phyloP scores from a whole-genome alignment of 2,329 filamentous ascomycete genomes.

The Diatrype stigma region DNA sequence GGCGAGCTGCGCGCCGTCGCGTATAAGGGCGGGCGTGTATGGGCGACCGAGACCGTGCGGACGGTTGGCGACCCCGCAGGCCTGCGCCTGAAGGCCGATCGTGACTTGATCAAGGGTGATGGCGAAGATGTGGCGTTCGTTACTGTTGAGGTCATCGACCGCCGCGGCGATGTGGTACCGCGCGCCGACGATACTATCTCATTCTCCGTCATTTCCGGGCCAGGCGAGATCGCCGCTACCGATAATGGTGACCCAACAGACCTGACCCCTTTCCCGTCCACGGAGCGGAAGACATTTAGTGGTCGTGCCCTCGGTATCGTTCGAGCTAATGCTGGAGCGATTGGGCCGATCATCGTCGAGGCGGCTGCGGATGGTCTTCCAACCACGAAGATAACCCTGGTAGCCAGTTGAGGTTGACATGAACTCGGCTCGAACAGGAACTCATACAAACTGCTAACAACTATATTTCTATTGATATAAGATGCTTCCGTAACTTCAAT shows the following conservation, averaged over 20 bases:
- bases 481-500: too few relatives aligned
- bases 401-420: not conserved
- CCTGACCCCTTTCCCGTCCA: constrained; percentile 36
- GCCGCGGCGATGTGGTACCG: constrained; percentile 37
- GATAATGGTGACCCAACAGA: constrained; percentile 48
- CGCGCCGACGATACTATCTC: constrained; percentile 36
- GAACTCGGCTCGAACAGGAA: too few relatives aligned
- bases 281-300: constrained; percentile 34
- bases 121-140: constrained; percentile 44
- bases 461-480: too few relatives aligned
- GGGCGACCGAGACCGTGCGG: constrained; percentile 38
- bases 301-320: constrained; percentile 39
- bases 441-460: too few relatives aligned
- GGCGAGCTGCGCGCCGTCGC: constrained; percentile 43
- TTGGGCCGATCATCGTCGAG: constrained; percentile 16
- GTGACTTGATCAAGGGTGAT: constrained; percentile 32
- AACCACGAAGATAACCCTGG: constrained; percentile 2
- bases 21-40: constrained; percentile 42
- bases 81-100: constrained; percentile 36
- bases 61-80: constrained; percentile 36
- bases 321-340: constrained; percentile 17
- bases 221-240: constrained; percentile 43
- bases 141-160: constrained; percentile 40
- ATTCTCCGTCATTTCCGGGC: constrained; percentile 39
- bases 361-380: constrained; percentile 12